Conservation (phyloP, 768 basidiomycete species). For the Lactifluus volemus region DNA sequence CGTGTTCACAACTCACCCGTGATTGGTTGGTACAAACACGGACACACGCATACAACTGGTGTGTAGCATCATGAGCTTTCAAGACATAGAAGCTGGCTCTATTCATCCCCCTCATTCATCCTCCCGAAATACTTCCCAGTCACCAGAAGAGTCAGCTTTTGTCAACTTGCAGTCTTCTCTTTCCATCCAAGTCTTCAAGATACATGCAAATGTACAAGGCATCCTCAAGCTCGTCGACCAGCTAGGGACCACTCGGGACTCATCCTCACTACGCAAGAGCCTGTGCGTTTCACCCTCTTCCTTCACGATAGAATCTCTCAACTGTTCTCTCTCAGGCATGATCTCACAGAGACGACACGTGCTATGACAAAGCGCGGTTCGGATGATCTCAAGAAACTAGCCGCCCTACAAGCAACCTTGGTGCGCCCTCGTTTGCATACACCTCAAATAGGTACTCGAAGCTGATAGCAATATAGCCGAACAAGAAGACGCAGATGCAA, state of each 20-base stretch:
- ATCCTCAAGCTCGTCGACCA: conserved; percentile 96
- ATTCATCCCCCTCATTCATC: conserved; percentile 26
- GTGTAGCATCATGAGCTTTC: conserved; percentile 36
- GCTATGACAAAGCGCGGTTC: conserved; percentile 93
- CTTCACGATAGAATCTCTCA: neutral
- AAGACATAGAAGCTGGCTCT: conserved; percentile 41
- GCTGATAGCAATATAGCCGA: conserved; percentile 40
- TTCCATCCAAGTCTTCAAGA: conserved; percentile 95
- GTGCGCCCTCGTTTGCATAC: conserved; percentile 32
- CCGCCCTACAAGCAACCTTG: conserved; percentile 51
- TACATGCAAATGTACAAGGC: conserved; percentile 94
- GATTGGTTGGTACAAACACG: too few relatives aligned
- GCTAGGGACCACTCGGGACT: conserved; percentile 79
- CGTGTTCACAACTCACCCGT: neutral
- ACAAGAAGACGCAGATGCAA: conserved; percentile 74
- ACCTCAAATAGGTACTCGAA: neutral
- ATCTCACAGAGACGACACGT: conserved; percentile 89
- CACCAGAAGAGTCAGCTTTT: conserved; percentile 66
- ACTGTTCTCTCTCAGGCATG: conserved; percentile 41
- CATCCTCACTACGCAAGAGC: conserved; percentile 66
- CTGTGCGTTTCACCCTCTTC: conserved; percentile 48
- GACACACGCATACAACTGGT: too few relatives aligned
- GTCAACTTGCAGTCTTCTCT: conserved; percentile 66
- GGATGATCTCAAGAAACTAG: conserved; percentile 86
- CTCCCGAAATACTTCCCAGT: conserved; percentile 27